Conservation (phyloP, 139 green algal genomes). For the Haematococcus sp. region DNA sequence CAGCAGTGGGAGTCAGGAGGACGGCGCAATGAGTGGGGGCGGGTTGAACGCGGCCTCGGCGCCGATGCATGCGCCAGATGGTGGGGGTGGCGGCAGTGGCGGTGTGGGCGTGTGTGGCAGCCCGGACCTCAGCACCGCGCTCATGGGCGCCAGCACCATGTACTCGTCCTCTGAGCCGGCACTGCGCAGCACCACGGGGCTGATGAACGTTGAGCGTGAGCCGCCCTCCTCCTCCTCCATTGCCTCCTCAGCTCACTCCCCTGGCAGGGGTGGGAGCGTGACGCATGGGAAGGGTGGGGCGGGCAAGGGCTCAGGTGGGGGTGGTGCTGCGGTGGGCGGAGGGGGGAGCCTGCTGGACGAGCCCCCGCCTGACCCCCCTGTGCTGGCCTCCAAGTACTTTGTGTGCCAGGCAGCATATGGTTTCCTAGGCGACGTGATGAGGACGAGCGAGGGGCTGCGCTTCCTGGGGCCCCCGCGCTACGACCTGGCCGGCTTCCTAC, state of each 20-base stretch:
- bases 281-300: background rate
- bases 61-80: no score
- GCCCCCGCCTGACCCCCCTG: background rate
- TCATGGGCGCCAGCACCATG: no score
- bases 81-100: no score
- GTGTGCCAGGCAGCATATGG: constrained; percentile 64
- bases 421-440: constrained; percentile 86
- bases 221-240: background rate
- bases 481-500: constrained; percentile 51
- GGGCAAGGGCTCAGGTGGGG: background rate
- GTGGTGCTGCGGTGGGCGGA: background rate
- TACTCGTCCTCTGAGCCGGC: no score
- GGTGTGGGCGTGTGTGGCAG: no score
- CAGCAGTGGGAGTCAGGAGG: no score
- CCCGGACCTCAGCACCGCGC: no score
- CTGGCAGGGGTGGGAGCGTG: background rate
- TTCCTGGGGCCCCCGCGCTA: constrained; percentile 69
- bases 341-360: background rate
- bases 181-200: no score
- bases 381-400: constrained; percentile 26
- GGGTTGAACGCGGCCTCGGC: no score
- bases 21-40: no score
- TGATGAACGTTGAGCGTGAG: no score
- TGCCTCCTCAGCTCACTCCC: constrained; percentile 7
- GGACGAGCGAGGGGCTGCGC: constrained; percentile 57